Conservation (phyloP, 2,329 filamentous ascomycete genomes). For the Cladosporium sphaerospermum region DNA sequence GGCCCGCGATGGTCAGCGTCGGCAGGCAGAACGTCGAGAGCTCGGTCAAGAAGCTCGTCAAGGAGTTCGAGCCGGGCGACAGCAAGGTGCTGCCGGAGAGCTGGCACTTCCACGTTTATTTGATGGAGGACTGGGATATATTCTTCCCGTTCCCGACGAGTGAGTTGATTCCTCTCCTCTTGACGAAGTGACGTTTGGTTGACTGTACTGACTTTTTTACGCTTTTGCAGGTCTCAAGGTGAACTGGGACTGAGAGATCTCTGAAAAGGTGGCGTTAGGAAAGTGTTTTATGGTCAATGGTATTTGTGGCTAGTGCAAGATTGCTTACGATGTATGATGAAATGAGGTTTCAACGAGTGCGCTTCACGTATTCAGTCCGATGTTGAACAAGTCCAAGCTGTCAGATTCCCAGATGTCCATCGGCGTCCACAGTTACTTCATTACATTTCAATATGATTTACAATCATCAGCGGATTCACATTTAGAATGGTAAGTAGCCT, state of each 20-base stretch:
- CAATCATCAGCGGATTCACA: too few species aligned
- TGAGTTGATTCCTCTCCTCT: conserved; percentile 26
- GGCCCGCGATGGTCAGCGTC: conserved; percentile 32
- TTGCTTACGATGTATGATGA: too few species aligned
- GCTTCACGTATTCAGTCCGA: too few species aligned
- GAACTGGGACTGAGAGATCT: conserved; percentile 24
- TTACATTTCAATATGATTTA: too few species aligned
- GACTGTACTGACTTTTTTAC: conserved; percentile 12
- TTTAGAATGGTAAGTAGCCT: too few species aligned
- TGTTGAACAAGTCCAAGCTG: too few species aligned
- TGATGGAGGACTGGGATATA: conserved; percentile 44
- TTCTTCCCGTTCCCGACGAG: conserved; percentile 43
- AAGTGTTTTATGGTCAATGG: too few species aligned
- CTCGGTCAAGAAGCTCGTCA: conserved; percentile 38
- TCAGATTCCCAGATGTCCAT: too few species aligned
- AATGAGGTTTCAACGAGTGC: too few species aligned
- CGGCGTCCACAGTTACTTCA: too few species aligned
- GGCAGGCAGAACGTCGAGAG: conserved; percentile 31
- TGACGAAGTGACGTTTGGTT: neutral
- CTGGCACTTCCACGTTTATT: conserved; percentile 37
- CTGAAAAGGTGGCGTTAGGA: conserved; percentile 9
- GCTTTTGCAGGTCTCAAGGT: conserved; percentile 27
- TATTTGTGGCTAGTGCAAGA: too few species aligned
- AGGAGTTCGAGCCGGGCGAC: conserved; percentile 28
- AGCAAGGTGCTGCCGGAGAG: conserved; percentile 28